Evolutionary conservation across 257 asterid species (phyloP).

Genomic region (Solanum ossicruentum): DNA sequence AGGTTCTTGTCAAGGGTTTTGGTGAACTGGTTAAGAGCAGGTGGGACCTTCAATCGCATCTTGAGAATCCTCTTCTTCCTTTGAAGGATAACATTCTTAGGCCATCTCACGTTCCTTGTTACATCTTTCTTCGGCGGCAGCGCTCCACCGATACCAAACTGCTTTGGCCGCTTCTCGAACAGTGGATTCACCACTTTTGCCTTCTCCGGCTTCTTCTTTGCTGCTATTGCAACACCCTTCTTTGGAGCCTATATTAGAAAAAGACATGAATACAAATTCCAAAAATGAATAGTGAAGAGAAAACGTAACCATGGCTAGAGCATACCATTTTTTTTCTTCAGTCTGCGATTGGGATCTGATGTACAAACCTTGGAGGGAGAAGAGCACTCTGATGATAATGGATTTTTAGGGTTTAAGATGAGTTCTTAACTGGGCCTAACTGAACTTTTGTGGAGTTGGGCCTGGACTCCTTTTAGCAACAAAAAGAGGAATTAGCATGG

Average conservation of each 20-base stretch:
- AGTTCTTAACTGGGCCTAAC: background rate
- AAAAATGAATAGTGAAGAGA: background rate
- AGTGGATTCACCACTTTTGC: background rate
- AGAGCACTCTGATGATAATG: background rate
- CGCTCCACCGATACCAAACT: constrained; percentile 14
- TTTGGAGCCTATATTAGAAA: background rate
- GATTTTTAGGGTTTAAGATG: background rate
- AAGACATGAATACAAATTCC: background rate
- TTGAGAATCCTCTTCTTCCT: constrained; percentile 18
- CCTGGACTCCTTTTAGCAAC: background rate
- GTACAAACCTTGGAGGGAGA: background rate
- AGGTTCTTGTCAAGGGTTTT: constrained; percentile 37
- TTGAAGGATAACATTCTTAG: constrained; percentile 16
- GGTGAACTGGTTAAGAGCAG: background rate
- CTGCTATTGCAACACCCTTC: background rate
- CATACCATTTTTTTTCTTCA: background rate
- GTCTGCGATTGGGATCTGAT: background rate
- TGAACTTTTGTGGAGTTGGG: background rate
- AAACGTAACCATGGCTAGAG: background rate
- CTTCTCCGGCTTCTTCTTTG: constrained; percentile 11
- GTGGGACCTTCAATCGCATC: background rate
- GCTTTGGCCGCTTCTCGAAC: background rate
- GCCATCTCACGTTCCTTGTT: constrained; percentile 28
- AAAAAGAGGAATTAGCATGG: background rate
- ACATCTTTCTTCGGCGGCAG: constrained; percentile 31